Conservation (phyloP, 2,329 filamentous ascomycete genomes). For the Sordariomycetes sp. region DNA sequence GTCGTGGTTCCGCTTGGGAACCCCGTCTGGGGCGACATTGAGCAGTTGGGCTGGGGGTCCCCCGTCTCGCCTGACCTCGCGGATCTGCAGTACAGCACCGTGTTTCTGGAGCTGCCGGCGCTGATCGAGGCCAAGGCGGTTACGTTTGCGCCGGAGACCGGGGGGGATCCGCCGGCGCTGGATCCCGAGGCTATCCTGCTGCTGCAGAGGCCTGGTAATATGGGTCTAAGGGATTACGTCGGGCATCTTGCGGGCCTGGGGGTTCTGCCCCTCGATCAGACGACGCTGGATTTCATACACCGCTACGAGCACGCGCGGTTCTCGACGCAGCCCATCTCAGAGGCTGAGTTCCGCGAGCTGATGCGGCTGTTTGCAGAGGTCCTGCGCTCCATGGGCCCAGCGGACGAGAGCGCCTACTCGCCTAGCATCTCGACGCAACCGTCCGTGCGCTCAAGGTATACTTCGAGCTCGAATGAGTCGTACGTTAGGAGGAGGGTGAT, state of each 20-base stretch:
- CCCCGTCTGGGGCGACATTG: slow-evolving; percentile 67
- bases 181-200: slow-evolving; percentile 57
- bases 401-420: slow-evolving; percentile 25
- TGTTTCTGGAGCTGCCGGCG: slow-evolving; percentile 74
- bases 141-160: slow-evolving; percentile 57
- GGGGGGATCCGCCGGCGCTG: slow-evolving; percentile 27
- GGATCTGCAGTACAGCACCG: slow-evolving; percentile 69
- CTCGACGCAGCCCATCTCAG: slow-evolving; percentile 54
- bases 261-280: slow-evolving; percentile 27
- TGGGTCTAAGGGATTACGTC: slow-evolving; percentile 72
- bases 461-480: slow-evolving; percentile 13
- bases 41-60: slow-evolving; percentile 80
- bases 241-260: slow-evolving; percentile 53
- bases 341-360: slow-evolving; percentile 58
- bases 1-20: slow-evolving; percentile 34
- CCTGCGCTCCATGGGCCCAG: slow-evolving; percentile 58
- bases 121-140: slow-evolving; percentile 87
- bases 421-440: background rate
- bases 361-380: slow-evolving; percentile 80
- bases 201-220: slow-evolving; percentile 55
- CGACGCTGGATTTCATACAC: slow-evolving; percentile 46
- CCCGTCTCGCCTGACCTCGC: slow-evolving; percentile 63
- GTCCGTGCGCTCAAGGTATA: slow-evolving; percentile 13
- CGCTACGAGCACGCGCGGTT: slow-evolving; percentile 80
- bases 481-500: slow-evolving; percentile 18